Percentiles rank a stretch among this genome's conserved stretches.
These are phyloP conservation scores for Ophiognomonia clavigignenti-juglandacearum DNA, from an alignment of 2,329 filamentous ascomycete genomes.

Conservation along the genomic window DNA sequence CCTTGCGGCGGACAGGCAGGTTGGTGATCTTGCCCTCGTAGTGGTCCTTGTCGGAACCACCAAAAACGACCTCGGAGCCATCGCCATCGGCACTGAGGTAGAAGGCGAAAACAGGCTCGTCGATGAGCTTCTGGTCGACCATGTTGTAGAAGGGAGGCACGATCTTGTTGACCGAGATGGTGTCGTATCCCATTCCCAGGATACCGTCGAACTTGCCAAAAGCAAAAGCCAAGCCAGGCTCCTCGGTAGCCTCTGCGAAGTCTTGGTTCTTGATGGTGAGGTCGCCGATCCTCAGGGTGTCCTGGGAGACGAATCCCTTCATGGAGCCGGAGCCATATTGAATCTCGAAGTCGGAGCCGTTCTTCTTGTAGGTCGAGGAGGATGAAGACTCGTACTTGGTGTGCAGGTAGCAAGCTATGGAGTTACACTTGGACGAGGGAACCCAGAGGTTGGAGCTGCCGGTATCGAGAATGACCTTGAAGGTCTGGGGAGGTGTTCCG, in stretches of 20 bases:
- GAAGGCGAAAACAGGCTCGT: constrained; percentile 93
- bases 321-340: constrained; percentile 92
- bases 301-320: constrained; percentile 88
- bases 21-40: constrained; percentile 82
- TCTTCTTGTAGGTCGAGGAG: constrained; percentile 90
- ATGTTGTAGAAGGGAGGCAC: constrained; percentile 96
- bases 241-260: constrained; percentile 92
- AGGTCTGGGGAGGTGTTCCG: constrained; percentile 85
- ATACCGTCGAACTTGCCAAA: constrained; percentile 98
- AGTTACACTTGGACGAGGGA: constrained; percentile 81
- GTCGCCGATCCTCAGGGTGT: constrained; percentile 82
- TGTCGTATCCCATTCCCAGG: constrained; percentile 88
- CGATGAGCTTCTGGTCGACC: constrained; percentile 82
- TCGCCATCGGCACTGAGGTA: constrained; percentile 78
- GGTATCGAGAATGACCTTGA: constrained; percentile 98
- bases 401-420: constrained; percentile 98
- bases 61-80: constrained; percentile 84
- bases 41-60: constrained; percentile 79
- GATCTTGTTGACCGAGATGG: constrained; percentile 94
- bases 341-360: constrained; percentile 89
- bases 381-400: constrained; percentile 88
- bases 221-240: constrained; percentile 95
- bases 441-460: constrained; percentile 99
- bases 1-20: constrained; percentile 94
- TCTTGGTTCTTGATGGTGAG: constrained; percentile 82